Evolutionary conservation across 2,329 filamentous ascomycete genomes (phyloP).

Genomic region (Nigrospora sphaerica): DNA sequence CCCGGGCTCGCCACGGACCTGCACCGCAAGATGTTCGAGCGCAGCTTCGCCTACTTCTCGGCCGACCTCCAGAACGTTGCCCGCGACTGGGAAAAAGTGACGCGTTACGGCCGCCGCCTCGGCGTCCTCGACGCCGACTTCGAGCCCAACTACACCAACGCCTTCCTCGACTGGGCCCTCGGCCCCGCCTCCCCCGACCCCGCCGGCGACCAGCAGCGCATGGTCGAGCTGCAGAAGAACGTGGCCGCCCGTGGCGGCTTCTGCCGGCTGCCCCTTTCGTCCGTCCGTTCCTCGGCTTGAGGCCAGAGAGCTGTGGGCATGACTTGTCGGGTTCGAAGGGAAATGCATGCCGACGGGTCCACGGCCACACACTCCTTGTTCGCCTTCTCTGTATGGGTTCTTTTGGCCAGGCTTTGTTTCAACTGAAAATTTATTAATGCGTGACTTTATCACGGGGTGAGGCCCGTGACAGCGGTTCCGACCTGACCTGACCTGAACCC

Average conservation of each 20-base stretch:
- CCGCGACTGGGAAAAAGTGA: slow-evolving; percentile 73
- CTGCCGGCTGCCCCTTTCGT: slow-evolving; percentile 31
- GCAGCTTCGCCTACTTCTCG: slow-evolving; percentile 71
- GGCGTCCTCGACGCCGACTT: slow-evolving; percentile 59
- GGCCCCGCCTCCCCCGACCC: slow-evolving; percentile 61
- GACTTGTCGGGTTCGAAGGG: no score
- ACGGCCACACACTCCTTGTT: no score
- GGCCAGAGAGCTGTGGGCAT: no score
- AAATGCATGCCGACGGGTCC: no score
- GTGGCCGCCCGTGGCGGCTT: slow-evolving; percentile 62
- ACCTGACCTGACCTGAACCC: no score
- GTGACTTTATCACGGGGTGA: no score
- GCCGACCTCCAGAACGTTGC: slow-evolving; percentile 66
- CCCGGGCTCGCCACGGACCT: slow-evolving; percentile 60
- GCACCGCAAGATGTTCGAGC: slow-evolving; percentile 75
- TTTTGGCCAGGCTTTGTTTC: no score
- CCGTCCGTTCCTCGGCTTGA: no score
- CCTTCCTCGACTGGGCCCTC: slow-evolving; percentile 59
- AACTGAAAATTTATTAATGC: no score
- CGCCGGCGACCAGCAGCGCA: slow-evolving; percentile 66
- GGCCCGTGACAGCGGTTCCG: no score
- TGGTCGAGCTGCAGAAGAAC: slow-evolving; percentile 61
- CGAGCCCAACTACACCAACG: slow-evolving; percentile 67
- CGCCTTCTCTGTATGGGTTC: no score
- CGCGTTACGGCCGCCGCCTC: slow-evolving; percentile 66